Evolutionary conservation across 2,329 filamentous ascomycete genomes (phyloP), one percentile per base, ranked within the genome.

Genomic region (Trichoderma atroviride): DNA sequence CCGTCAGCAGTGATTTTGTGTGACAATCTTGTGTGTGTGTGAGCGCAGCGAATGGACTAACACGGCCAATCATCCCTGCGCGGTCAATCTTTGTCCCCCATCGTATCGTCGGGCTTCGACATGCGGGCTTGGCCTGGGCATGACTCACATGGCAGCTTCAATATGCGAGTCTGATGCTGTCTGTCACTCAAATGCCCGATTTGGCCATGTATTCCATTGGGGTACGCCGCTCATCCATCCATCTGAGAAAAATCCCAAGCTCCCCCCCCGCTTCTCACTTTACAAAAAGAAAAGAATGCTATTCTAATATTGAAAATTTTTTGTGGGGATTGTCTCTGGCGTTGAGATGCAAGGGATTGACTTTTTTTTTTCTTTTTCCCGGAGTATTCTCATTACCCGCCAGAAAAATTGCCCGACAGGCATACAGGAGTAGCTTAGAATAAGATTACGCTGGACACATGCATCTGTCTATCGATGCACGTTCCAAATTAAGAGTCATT

Each of bases 111-210:
- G 59, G 59, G 67, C 52, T 58, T 47, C 59, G 37, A n/a, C 22
- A 33, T 58, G 37, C 56, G 43, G 53, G 19, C 40, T 43, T 43
- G 40, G 40, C 40, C 27, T 56, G 47, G 27, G 22, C 62, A 52
- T 69, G 68, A 69, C 68, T 69, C 68, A 69, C 68, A 55, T 57
- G 53, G 60, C 40, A 16, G 52, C 24, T 62, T 64, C 60, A 35
- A 69, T 33, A 58, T 69, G 65, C 56, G 47, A 57, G 47, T 31
- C 31, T 43, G 37, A 56, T 31, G 33, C 33, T 33, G 33, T 9
- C 2, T 58, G 67, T 55, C 67, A 63, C 27, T n/a, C 67, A 62
- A 31, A 31, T 13, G 4, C 37, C 37, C 53, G 24, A 33, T 57
- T 58, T 53, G 31, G 31, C 6, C 29, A 13, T 22, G 19, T 24